Conservation (phyloP, 768 basidiomycete species). For the Trametes cubensis region DNA sequence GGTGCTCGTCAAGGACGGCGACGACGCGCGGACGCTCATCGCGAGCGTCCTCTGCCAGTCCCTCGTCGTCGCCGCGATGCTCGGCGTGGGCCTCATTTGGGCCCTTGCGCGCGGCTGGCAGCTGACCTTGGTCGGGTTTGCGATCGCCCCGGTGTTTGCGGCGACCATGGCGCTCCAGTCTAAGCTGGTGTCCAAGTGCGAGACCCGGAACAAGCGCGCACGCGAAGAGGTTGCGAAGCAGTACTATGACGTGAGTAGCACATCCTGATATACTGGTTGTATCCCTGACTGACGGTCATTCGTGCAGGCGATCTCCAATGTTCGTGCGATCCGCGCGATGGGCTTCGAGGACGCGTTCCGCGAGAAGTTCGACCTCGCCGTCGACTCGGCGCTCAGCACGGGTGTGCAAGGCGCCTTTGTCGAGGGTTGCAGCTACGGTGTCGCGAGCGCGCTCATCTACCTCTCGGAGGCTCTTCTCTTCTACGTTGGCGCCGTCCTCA, state of each 20-base stretch:
- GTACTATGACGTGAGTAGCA: conserved; percentile 75
- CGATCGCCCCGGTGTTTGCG: conserved; percentile 83
- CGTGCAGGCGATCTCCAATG: conserved; percentile 70
- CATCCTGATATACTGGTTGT: background rate
- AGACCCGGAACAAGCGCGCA: conserved; percentile 81
- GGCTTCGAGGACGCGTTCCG: conserved; percentile 74
- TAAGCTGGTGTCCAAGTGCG: conserved; percentile 67
- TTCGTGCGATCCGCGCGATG: conserved; percentile 88
- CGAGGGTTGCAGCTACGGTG: conserved; percentile 81
- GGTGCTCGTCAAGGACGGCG: conserved; percentile 82
- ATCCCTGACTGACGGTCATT: background rate
- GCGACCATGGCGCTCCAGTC: conserved; percentile 75
- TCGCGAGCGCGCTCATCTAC: conserved; percentile 83
- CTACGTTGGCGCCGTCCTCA: conserved; percentile 86
- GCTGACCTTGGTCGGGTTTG: conserved; percentile 87
- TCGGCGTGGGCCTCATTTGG: conserved; percentile 85
- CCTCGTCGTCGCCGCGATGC: conserved; percentile 78
- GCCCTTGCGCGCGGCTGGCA: conserved; percentile 89
- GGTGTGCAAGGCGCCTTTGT: conserved; percentile 85
- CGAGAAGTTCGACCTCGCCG: conserved; percentile 66
- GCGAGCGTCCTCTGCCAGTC: conserved; percentile 71
- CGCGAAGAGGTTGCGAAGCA: conserved; percentile 81
- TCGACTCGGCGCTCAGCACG: conserved; percentile 58
- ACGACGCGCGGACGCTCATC: conserved; percentile 82
- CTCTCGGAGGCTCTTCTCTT: conserved; percentile 89